A percentile compares a stretch with the other conserved stretches of the same genome.
Conservation (phyloP, 106 monocot species). For the Allium fistulosum region DNA sequence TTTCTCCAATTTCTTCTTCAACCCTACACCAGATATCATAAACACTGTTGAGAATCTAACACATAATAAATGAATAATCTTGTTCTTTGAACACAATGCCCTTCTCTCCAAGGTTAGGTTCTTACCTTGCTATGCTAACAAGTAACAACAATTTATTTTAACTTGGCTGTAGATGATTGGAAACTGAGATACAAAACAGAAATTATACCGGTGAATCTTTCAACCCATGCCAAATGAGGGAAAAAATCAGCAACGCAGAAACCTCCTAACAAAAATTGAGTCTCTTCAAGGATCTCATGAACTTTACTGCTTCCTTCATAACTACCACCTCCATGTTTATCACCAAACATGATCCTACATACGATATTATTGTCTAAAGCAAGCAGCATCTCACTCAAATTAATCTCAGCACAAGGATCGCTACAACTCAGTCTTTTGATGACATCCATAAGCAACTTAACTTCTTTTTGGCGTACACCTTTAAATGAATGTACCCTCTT, state of each 20-base stretch:
- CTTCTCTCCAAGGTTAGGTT: too few relatives aligned
- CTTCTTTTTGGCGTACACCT: constrained; percentile 9
- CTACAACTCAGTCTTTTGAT: not conserved
- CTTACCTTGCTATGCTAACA: not conserved
- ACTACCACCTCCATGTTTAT: not conserved
- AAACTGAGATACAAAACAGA: not conserved
- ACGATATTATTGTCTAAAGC: constrained; percentile 12
- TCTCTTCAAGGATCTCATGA: constrained; percentile 7
- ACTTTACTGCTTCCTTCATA: constrained; percentile 1
- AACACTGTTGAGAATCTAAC: not conserved
- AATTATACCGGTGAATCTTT: constrained; percentile 4
- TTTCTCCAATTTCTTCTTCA: constrained; percentile 13
- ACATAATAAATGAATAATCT: not conserved
- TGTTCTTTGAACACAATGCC: too few relatives aligned
- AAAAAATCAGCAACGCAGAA: constrained; percentile 21
- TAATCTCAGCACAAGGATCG: not conserved
- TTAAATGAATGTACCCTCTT: constrained; percentile 10
- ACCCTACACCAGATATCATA: not conserved
- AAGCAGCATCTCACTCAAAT: constrained; percentile 25
- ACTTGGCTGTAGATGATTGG: too few relatives aligned
- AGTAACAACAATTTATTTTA: not conserved
- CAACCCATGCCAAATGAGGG: constrained; percentile 15
- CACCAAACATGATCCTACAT: constrained; percentile 12
- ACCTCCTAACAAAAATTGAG: constrained; percentile 5
- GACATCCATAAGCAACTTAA: not conserved